Base-by-base conservation (phyloP, 768 basidiomycete species). In the Boletus rufocinnamomeus region DNA sequence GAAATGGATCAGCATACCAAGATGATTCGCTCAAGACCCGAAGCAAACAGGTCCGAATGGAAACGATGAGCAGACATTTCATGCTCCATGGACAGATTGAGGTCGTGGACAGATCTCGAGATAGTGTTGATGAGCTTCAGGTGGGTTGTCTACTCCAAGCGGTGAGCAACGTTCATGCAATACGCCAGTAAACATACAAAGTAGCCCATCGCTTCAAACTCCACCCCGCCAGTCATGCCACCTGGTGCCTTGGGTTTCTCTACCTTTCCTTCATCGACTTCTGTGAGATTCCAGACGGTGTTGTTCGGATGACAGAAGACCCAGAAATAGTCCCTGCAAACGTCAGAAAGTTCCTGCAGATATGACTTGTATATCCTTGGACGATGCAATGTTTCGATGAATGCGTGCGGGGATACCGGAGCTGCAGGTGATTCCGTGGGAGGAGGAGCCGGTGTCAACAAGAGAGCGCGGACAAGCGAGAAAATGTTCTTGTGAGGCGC, bases 191-290 rank as follows among this genome's bases (percentile, higher is more conserved):
- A 44, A 77, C 91, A 63, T 66, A 98, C 96, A 67, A 95, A 85
- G 73, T 98, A 98, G 17, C 83, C 82, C 87, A 98, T 96, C 5
- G 96, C 96, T 75, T 99, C 97, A 69, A 88, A 95, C 69, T 99
- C 97, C 14, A 99, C 97, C 6, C 97, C 97, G 7, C 96, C 97
- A 0, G 97, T 98, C 87, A 98, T 98, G 17, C 97, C 96, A 6
- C 95, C 93, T 3, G 97, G 97, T 14, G 97, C 96, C 56, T 90
- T 81, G 16, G 94, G 94, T 68, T 87, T 90, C 74, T 97, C 95
- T 5, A 93, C 93, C 59, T 84, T 83, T 2, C 76, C 82, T 69
- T 93, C 89, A 69, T 98, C 93, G 2, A 91, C 88, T 64, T 96
- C 89, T 9, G 80, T 72, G 21, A 97, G 75, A 21, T 86, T 79